Evolutionary conservation across 1,139 yeast species (phyloP), one percentile per base, ranked within the genome.

Genomic region (Saccharomycopsis hybrid): DNA sequence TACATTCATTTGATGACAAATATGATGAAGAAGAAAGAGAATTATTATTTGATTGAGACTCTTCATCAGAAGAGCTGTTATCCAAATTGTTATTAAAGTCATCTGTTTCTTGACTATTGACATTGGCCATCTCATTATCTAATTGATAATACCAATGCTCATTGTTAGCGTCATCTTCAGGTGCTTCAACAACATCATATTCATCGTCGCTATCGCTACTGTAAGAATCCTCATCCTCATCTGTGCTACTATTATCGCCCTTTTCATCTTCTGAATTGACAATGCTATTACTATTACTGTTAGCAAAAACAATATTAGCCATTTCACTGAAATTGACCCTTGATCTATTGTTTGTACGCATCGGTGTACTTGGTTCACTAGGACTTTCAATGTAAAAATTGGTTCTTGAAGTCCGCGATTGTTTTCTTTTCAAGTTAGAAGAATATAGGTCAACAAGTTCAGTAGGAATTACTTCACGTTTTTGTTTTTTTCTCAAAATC

Each of bases 401-500:
- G n/a, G 49, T 44, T 5, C 9, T 28, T n/a, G 41, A 32, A 32
- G 28, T 37, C 13, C 11, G 39, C 2, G n/a, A 33, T 35, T 35
- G 13, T 36, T 46, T 18, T 18, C 18, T 46, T n/a, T 18, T 36
- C 7, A n/a, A 9, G 18, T 18, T 18, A n/a, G 11, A 24, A 11
- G 43, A 25, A 13, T 46, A 46, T 5, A 27, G 43, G 28, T 49
- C 48, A 33, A 46, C 28, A 32, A 46, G 30, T 31, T 48, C 45
- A 13, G 29, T 7, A 13, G 49, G 47, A 5, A 52, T 46, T 2
- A 44, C 32, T 28, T 44, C 51, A 36, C 53, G 43, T 43, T 47
- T 46, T 48, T 46, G 43, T 52, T 68, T 74, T 37, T 64, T 69
- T 25, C 70, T 65, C 51, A 69, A 67, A 58, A 81, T 71, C 54